Evolutionary conservation across 106 monocot species (phyloP).

Genomic region (Vanilla planifolia): DNA sequence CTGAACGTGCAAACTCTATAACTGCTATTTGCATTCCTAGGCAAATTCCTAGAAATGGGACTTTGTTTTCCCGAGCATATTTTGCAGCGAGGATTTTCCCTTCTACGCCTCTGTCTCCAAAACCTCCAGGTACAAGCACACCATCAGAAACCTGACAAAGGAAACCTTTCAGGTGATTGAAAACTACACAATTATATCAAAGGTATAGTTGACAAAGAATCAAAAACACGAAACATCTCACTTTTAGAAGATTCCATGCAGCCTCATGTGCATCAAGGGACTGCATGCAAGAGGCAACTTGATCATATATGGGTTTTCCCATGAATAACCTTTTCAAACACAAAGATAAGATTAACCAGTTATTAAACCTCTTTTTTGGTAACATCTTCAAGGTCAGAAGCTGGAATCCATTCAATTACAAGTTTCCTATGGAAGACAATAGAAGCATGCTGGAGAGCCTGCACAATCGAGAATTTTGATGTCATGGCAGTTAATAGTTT

Average conservation of each 20-base stretch:
- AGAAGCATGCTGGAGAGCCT: conserved; percentile 79
- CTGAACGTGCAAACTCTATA: conserved; percentile 60
- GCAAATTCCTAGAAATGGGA: conserved; percentile 75
- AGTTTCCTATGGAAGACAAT: conserved; percentile 50
- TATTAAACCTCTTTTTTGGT: conserved; percentile 43
- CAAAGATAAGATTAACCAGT: neutral
- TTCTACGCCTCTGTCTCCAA: conserved; percentile 69
- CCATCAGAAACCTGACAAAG: conserved; percentile 48
- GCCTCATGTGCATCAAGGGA: conserved; percentile 30
- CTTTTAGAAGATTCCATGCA: conserved; percentile 68
- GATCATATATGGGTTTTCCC: neutral
- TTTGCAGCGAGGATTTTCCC: conserved; percentile 78
- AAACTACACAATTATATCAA: neutral
- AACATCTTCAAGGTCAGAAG: conserved; percentile 61
- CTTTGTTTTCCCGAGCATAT: conserved; percentile 67
- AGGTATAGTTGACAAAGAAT: neutral
- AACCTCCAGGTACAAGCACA: conserved; percentile 70
- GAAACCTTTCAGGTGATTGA: neutral
- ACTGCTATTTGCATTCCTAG: conserved; percentile 78
- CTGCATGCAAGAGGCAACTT: conserved; percentile 17
- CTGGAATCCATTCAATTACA: conserved; percentile 61
- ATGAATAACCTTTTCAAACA: neutral
- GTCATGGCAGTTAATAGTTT: neutral
- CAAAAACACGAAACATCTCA: conserved; percentile 10
- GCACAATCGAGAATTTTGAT: neutral